phyloP scores from a whole-genome alignment of 2,329 filamentous ascomycete genomes.

The Alternaria longipes region DNA sequence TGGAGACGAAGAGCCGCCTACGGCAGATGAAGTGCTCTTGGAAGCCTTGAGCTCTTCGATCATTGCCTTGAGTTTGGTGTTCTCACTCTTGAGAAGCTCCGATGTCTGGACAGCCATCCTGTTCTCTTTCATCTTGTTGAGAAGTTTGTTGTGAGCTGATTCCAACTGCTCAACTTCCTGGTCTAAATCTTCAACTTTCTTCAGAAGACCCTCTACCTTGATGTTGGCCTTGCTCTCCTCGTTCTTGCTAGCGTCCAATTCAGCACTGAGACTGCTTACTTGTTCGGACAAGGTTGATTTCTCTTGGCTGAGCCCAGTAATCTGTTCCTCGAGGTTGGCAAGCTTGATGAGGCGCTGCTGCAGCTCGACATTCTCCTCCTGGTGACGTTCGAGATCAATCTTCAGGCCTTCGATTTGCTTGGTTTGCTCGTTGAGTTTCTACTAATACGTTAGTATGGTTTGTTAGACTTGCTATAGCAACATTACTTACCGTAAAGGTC shows the following conservation, averaged over 20 bases:
- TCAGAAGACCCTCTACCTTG: slow-evolving; percentile 6
- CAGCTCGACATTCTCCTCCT: slow-evolving; percentile 29
- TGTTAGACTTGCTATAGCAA: not conserved
- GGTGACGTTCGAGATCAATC: slow-evolving; percentile 14
- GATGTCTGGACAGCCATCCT: slow-evolving; percentile 6
- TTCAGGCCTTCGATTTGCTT: slow-evolving; percentile 30
- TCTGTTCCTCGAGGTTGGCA: slow-evolving; percentile 24
- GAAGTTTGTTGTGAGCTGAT: slow-evolving; percentile 20
- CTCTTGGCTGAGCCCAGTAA: slow-evolving; percentile 8
- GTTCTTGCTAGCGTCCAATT: slow-evolving; percentile 21
- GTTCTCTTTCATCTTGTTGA: slow-evolving; percentile 15
- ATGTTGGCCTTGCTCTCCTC: slow-evolving; percentile 7
- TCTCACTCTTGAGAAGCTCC: slow-evolving; percentile 8
- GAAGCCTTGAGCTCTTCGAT: slow-evolving; percentile 8
- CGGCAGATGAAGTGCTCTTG: not conserved
- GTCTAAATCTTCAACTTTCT: slow-evolving; percentile 22
- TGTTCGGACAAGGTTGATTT: slow-evolving; percentile 19
- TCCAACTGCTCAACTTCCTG: slow-evolving; percentile 24
- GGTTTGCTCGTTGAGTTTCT: slow-evolving; percentile 29
- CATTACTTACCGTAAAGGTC: slow-evolving; percentile 27
- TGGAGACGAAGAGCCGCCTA: not conserved
- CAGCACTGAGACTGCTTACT: slow-evolving; percentile 14
- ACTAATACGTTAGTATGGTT: not conserved
- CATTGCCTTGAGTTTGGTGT: slow-evolving; percentile 15
- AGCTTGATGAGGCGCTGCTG: slow-evolving; percentile 22